Conservation (phyloP, 495 filamentous ascomycete genomes). For the Penicillium ochrochloron region DNA sequence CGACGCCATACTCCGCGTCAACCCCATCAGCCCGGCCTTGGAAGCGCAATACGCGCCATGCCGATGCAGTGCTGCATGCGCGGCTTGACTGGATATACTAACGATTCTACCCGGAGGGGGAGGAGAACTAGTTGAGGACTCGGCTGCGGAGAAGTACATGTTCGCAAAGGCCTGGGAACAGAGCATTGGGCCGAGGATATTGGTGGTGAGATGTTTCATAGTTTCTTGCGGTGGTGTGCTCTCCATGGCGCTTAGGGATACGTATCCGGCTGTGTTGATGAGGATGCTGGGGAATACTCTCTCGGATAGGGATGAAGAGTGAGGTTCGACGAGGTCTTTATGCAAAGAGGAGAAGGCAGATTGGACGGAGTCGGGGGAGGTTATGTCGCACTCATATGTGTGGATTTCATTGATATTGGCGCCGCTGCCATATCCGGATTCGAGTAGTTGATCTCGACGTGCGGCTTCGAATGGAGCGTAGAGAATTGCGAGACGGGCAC, state of each 20-base stretch:
- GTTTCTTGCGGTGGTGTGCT: constrained; percentile 44
- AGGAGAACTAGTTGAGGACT: constrained; percentile 22
- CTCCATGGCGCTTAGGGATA: constrained; percentile 48
- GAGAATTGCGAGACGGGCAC: constrained; percentile 44
- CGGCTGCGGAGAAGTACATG: constrained; percentile 37
- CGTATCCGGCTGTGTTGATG: constrained; percentile 49
- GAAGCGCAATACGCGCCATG: constrained; percentile 56
- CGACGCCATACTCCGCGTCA: constrained; percentile 55
- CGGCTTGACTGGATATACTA: constrained; percentile 46
- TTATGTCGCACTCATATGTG: constrained; percentile 50
- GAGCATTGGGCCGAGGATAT: constrained; percentile 47
- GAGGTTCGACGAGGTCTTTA: constrained; percentile 26
- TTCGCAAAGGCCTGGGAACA: constrained; percentile 48
- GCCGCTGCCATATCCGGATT: constrained; percentile 32
- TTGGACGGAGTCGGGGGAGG: constrained; percentile 42
- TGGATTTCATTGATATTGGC: constrained; percentile 29
- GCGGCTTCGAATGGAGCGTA: constrained; percentile 48
- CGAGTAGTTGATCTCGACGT: constrained; percentile 42
- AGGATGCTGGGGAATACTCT: constrained; percentile 42
- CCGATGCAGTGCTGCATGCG: constrained; percentile 41
- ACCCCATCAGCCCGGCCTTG: constrained; percentile 50
- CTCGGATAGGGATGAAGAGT: constrained; percentile 19
- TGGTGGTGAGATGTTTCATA: constrained; percentile 45
- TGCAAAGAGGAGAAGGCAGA: constrained; percentile 34
- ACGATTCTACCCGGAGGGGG: constrained; percentile 43